Conservation (phyloP, 306 rosid genomes). For the Prunus fruticosa region DNA sequence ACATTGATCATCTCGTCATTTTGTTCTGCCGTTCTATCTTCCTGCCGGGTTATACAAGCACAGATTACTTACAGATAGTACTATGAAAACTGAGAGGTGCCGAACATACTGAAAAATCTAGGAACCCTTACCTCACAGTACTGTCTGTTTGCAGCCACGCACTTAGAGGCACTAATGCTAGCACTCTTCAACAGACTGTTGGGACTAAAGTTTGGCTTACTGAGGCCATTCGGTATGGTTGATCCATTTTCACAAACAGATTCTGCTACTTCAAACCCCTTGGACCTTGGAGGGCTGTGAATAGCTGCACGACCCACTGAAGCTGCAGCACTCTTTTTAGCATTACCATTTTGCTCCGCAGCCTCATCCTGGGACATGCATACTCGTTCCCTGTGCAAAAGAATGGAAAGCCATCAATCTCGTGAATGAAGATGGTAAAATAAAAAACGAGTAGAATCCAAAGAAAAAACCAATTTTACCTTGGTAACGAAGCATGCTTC, state of each 20-base stretch:
- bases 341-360: slow-evolving; percentile 23
- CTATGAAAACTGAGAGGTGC: not conserved
- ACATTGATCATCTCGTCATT: slow-evolving; percentile 13
- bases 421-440: not conserved
- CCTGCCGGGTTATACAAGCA: slow-evolving; percentile 25
- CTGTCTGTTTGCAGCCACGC: slow-evolving; percentile 26
- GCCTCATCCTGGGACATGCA: slow-evolving; percentile 32
- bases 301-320: slow-evolving; percentile 39
- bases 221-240: slow-evolving; percentile 27
- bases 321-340: slow-evolving; percentile 21
- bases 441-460: not conserved
- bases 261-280: slow-evolving; percentile 16
- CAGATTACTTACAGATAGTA: not conserved
- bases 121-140: slow-evolving; percentile 23
- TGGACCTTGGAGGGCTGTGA: slow-evolving; percentile 43
- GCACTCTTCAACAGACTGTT: slow-evolving; percentile 38
- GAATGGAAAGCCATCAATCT: slow-evolving; percentile 5
- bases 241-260: slow-evolving; percentile 20
- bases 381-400: slow-evolving; percentile 47
- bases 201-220: slow-evolving; percentile 29
- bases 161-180: slow-evolving; percentile 42
- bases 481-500: slow-evolving; percentile 64
- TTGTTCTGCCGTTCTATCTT: slow-evolving; percentile 14
- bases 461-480: slow-evolving; percentile 24
- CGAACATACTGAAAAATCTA: not conserved